Conservation (phyloP, 257 asterid genomes). For the Forsythia suspensa region DNA sequence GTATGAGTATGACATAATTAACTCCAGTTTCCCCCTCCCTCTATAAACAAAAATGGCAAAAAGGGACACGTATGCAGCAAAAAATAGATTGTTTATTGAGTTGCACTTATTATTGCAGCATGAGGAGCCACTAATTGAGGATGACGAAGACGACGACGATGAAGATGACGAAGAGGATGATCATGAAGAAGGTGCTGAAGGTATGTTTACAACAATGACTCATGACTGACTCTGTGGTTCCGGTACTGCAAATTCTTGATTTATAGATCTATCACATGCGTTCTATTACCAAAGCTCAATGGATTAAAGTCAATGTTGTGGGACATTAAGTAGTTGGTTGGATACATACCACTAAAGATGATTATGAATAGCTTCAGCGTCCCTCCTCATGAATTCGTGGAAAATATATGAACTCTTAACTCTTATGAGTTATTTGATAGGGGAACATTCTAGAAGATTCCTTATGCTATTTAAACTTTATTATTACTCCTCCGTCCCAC, state of each 20-base stretch:
- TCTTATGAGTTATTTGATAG: neutral
- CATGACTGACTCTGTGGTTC: neutral
- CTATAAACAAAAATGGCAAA: neutral
- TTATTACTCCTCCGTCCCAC: too few species aligned
- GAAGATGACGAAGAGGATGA: conserved; percentile 57
- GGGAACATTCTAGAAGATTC: neutral
- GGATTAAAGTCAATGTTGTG: neutral
- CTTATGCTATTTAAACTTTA: neutral
- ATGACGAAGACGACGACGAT: conserved; percentile 52
- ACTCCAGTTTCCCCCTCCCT: neutral
- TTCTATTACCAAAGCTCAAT: neutral
- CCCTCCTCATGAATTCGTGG: neutral
- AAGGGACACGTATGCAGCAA: neutral
- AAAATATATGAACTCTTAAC: neutral
- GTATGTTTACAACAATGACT: conserved; percentile 24
- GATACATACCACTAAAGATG: neutral
- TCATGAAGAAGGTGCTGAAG: conserved; percentile 63
- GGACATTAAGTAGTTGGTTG: neutral
- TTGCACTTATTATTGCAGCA: conserved; percentile 28
- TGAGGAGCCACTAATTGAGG: conserved; percentile 61
- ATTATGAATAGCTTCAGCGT: neutral
- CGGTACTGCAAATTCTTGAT: neutral
- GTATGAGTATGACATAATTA: neutral
- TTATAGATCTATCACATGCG: neutral
- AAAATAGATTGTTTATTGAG: neutral